phyloP scores from a whole-genome alignment of 345 rosid species.

The Rubroshorea leprosula region DNA sequence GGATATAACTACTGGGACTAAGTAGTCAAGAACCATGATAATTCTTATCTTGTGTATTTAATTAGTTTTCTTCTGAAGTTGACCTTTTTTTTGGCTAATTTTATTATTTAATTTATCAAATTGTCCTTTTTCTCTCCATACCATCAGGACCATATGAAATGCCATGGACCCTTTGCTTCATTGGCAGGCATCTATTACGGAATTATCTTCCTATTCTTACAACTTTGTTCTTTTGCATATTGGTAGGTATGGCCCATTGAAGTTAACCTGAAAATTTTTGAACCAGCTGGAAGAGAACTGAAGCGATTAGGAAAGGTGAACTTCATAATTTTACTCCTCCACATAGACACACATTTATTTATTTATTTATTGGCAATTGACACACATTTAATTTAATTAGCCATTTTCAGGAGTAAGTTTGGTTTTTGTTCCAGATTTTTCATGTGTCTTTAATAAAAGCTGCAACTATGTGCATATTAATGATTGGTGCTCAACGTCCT shows the following conservation, averaged over 20 bases:
- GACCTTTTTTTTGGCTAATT: too few relatives aligned
- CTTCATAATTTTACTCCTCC: not conserved
- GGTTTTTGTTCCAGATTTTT: not conserved
- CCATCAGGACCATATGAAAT: not conserved
- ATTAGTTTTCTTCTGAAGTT: not conserved
- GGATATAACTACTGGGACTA: too few relatives aligned
- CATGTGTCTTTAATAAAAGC: too few relatives aligned
- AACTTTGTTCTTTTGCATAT: slow-evolving; percentile 10
- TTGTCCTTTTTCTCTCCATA: not conserved
- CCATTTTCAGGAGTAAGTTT: not conserved
- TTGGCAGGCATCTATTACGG: not conserved
- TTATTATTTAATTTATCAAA: too few relatives aligned
- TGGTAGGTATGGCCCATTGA: slow-evolving; percentile 86
- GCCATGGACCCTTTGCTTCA: not conserved
- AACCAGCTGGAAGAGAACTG: slow-evolving; percentile 75
- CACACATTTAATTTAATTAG: too few relatives aligned
- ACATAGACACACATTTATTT: not conserved
- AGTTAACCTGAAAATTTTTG: slow-evolving; percentile 66
- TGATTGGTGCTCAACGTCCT: not conserved
- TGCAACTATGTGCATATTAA: not conserved
- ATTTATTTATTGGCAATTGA: too few relatives aligned
- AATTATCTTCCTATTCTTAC: not conserved
- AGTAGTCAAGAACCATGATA: too few relatives aligned
- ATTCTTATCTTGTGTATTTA: not conserved
- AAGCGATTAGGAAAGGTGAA: slow-evolving; percentile 79